These are phyloP conservation scores for Carex kokanica DNA, from an alignment of 176 grass and related monocot genomes.

Conservation along the genomic window DNA sequence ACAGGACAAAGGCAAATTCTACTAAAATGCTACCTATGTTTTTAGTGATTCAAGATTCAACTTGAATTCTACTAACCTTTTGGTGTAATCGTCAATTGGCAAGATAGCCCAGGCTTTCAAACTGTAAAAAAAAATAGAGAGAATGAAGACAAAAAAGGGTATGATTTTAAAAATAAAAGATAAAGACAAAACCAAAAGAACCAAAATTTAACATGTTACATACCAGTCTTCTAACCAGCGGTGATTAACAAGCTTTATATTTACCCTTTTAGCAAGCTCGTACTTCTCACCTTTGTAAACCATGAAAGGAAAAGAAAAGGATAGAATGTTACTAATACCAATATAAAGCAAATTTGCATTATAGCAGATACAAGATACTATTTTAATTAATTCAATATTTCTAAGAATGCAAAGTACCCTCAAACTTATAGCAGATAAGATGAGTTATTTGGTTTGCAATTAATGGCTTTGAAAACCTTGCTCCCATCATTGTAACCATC, in stretches of 20 bases:
- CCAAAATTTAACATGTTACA: neutral
- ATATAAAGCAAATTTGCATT: neutral
- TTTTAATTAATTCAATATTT: conserved; percentile 1
- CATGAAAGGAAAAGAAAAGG: neutral
- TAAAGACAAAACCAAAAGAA: conserved; percentile 14
- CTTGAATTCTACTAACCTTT: conserved; percentile 40
- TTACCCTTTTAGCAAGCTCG: conserved; percentile 65
- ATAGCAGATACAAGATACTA: neutral
- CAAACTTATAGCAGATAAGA: conserved; percentile 93
- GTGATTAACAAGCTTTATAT: conserved; percentile 81
- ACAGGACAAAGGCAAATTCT: conserved; percentile 1
- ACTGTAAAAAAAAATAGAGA: conserved; percentile 36
- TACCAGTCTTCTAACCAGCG: conserved; percentile 91
- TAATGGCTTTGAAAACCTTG: conserved; percentile 72
- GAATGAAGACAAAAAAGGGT: conserved; percentile 6
- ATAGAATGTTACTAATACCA: conserved; percentile 14
- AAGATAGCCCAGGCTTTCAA: conserved; percentile 81
- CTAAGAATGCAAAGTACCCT: conserved; percentile 48
- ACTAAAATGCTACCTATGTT: neutral
- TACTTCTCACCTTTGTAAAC: conserved; percentile 73
- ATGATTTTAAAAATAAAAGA: conserved; percentile 2
- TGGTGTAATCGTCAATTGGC: conserved; percentile 60
- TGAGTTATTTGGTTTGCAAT: conserved; percentile 62
- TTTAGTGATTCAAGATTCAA: conserved; percentile 13
- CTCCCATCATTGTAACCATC: conserved; percentile 92